Evolutionary conservation across 495 filamentous ascomycete species (phyloP).

Genomic region (Trichoderma gamsii): DNA sequence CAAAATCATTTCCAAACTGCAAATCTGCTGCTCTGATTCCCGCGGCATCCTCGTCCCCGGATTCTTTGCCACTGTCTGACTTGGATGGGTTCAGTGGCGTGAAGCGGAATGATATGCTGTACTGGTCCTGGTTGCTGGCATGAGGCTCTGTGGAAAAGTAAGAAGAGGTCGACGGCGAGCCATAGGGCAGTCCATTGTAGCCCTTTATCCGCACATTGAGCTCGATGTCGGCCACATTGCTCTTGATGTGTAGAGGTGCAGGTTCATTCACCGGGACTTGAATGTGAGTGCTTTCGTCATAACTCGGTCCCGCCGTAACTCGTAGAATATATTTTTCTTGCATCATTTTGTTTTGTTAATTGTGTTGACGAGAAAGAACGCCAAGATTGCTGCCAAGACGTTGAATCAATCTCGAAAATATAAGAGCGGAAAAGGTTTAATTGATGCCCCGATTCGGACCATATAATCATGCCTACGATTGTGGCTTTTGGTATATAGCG

Average conservation of each 20-base stretch:
- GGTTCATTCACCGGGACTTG: constrained; percentile 66
- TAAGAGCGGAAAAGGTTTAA: neutral
- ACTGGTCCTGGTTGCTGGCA: constrained; percentile 58
- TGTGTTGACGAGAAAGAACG: neutral
- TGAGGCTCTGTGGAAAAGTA: constrained; percentile 73
- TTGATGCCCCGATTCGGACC: constrained; percentile 4
- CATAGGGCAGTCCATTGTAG: constrained; percentile 51
- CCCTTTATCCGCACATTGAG: constrained; percentile 64
- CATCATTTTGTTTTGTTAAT: constrained; percentile 29
- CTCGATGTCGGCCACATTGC: constrained; percentile 51
- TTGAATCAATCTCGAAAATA: neutral
- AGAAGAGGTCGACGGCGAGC: constrained; percentile 51
- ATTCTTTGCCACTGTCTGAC: neutral
- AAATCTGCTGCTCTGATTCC: constrained; percentile 64
- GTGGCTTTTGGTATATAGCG: neutral
- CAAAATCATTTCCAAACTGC: constrained; percentile 90
- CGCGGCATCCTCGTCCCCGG: neutral
- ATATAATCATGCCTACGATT: neutral
- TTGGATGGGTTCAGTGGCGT: constrained; percentile 44
- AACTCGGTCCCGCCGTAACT: constrained; percentile 68
- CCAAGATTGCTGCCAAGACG: neutral
- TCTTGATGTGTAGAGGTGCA: constrained; percentile 50
- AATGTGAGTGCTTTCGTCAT: constrained; percentile 60
- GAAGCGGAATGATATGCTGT: constrained; percentile 73
- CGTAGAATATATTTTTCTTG: constrained; percentile 61